Conservation (phyloP, 2,329 filamentous ascomycete genomes). For the Colletotrichum zoysiae region DNA sequence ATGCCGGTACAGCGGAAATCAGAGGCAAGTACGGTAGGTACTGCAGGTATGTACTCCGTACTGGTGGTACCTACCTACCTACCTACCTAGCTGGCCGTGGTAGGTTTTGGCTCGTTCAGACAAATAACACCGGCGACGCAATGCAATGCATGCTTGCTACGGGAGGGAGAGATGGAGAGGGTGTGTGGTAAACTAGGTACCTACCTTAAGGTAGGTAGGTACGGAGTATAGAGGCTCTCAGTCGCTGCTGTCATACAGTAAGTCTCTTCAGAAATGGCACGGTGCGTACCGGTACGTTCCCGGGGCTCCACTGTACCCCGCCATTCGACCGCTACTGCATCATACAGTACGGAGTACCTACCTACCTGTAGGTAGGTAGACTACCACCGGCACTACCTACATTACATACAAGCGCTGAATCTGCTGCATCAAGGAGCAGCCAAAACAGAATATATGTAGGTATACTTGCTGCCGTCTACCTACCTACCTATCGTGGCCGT, state of each 20-base stretch:
- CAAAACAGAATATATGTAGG: background rate
- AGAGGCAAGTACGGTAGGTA: constrained; percentile 19
- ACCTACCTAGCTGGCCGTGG: constrained; percentile 3
- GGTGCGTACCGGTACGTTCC: constrained; percentile 6
- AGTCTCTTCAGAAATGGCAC: background rate
- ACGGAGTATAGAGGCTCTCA: too few species aligned
- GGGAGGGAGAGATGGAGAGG: background rate
- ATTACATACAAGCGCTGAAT: constrained; percentile 11
- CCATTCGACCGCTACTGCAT: constrained; percentile 40
- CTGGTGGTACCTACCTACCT: constrained; percentile 12
- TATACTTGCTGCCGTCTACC: background rate
- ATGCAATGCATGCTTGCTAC: constrained; percentile 5
- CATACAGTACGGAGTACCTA: constrained; percentile 7
- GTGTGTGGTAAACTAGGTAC: background rate
- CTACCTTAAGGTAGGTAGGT: too few species aligned
- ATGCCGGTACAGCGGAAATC: constrained; percentile 33
- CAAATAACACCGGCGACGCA: constrained; percentile 7
- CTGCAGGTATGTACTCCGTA: too few species aligned
- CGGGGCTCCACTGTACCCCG: constrained; percentile 35
- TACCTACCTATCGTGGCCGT: background rate
- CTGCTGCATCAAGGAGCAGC: constrained; percentile 10
- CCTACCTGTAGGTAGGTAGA: too few species aligned
- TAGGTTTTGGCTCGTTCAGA: constrained; percentile 13
- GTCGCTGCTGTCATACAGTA: constrained; percentile 31
- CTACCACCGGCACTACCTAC: too few species aligned